Percentiles rank a stretch among this genome's conserved stretches.
Conservation (phyloP, 1,139 yeast species). For the Geotrichum europaeum region DNA sequence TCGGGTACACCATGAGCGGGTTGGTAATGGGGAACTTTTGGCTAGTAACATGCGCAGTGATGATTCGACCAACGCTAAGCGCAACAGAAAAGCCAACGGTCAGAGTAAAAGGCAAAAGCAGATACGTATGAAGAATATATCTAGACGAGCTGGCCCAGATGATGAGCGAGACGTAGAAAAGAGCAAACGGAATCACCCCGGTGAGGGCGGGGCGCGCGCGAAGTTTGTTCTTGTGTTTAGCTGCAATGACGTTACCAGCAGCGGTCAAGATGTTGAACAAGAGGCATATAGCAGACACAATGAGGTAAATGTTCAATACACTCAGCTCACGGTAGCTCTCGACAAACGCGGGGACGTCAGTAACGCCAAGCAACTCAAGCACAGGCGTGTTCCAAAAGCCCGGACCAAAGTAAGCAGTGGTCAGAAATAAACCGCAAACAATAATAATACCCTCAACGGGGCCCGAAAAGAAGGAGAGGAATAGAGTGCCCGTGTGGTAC, state of each 20-base stretch:
- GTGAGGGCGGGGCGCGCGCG: constrained; percentile 43
- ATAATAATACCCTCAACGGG: constrained; percentile 91
- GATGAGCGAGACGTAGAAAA: constrained; percentile 53
- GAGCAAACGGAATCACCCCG: constrained; percentile 67
- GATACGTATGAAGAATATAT: constrained; percentile 39
- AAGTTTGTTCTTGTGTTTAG: constrained; percentile 39
- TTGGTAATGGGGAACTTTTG: constrained; percentile 71
- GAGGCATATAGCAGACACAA: constrained; percentile 51
- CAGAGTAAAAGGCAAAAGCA: constrained; percentile 53
- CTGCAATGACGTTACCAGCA: constrained; percentile 56
- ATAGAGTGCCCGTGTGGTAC: constrained; percentile 81
- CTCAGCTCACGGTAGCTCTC: constrained; percentile 17
- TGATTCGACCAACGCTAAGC: constrained; percentile 81
- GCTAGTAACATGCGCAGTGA: constrained; percentile 76
- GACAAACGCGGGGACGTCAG: constrained; percentile 11
- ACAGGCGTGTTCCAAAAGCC: constrained; percentile 51
- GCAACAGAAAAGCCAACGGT: constrained; percentile 75
- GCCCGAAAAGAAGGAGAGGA: constrained; percentile 75
- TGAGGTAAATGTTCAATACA: constrained; percentile 42
- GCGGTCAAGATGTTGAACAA: constrained; percentile 71
- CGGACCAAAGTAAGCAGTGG: constrained; percentile 68
- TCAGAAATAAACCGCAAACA: constrained; percentile 48
- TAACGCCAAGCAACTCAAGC: constrained; percentile 12
- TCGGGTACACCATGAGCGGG: constrained; percentile 64
- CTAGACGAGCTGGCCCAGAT: constrained; percentile 44